Conservation (phyloP, 805 yeast genomes). For the Candida ascalaphidarum region DNA sequence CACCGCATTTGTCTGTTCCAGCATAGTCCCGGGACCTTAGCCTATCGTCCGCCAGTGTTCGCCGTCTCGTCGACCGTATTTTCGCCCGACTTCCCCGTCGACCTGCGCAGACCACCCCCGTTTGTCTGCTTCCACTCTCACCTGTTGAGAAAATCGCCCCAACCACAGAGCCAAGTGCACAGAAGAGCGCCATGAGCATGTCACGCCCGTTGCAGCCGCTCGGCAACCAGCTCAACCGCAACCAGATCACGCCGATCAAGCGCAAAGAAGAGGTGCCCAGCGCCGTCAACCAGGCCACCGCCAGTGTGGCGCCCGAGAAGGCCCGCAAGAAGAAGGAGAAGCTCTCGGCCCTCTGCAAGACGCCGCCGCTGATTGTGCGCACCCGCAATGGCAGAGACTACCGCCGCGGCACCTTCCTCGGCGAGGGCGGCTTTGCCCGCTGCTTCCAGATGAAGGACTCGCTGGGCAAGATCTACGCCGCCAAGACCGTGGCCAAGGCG, state of each 20-base stretch:
- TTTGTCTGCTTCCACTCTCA: not conserved
- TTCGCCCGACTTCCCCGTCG: not conserved
- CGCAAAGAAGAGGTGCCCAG: slow-evolving; percentile 16
- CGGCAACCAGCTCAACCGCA: slow-evolving; percentile 43
- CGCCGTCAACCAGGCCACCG: no score
- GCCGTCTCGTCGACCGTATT: no score
- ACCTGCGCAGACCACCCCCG: not conserved
- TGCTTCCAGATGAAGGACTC: slow-evolving; percentile 96
- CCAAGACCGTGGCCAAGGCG: slow-evolving; percentile 95
- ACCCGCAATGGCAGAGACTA: slow-evolving; percentile 83
- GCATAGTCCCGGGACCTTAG: no score
- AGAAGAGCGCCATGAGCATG: no score
- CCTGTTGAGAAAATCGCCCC: no score
- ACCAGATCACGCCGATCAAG: slow-evolving; percentile 34
- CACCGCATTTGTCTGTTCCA: no score
- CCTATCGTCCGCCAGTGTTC: no score
- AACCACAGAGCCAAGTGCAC: no score
- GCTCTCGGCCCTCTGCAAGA: slow-evolving; percentile 82
- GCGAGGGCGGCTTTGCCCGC: slow-evolving; percentile 98
- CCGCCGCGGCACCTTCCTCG: slow-evolving; percentile 82
- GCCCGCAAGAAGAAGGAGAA: slow-evolving; percentile 77
- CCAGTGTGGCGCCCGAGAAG: slow-evolving; percentile 3
- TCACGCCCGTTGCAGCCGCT: slow-evolving; percentile 48
- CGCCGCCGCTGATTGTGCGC: slow-evolving; percentile 91
- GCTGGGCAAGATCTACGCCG: slow-evolving; percentile 81